Evolutionary conservation across 140 eudicot genomes (phyloP).

Genomic region (Bidens hawaiensis): DNA sequence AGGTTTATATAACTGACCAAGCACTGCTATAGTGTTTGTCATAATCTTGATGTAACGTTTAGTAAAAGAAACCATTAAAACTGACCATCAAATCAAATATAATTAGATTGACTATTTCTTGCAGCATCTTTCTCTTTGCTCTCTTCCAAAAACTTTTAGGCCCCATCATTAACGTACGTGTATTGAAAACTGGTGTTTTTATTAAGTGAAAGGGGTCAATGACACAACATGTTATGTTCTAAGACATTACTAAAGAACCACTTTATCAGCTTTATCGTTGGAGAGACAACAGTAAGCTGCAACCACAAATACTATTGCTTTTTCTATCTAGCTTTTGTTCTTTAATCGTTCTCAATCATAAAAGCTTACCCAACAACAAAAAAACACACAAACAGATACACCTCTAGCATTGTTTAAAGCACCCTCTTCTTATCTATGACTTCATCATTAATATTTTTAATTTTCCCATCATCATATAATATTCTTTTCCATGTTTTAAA

Average conservation of each 20-base stretch:
- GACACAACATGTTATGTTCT: conserved; percentile 19
- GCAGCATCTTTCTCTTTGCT: conserved; percentile 2
- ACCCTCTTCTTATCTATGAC: conserved; percentile 31
- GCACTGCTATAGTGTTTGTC: conserved; percentile 14
- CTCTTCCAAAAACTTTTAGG: conserved; percentile 25
- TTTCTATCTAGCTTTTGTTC: conserved; percentile 24
- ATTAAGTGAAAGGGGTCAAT: conserved; percentile 28
- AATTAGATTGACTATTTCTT: conserved; percentile 4
- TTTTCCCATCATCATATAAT: conserved; percentile 18
- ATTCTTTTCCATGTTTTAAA: conserved; percentile 16
- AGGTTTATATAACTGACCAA: no score
- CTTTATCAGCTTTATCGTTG: conserved; percentile 53
- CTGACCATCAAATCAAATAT: conserved; percentile 31
- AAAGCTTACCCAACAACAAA: conserved; percentile 31
- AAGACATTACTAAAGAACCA: conserved; percentile 26
- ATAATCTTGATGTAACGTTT: conserved; percentile 34
- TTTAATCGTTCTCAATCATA: conserved; percentile 40
- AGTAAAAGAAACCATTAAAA: conserved; percentile 22
- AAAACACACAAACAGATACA: conserved; percentile 21
- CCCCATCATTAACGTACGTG: conserved; percentile 26
- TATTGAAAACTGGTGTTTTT: conserved; percentile 16
- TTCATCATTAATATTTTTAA: conserved; percentile 16
- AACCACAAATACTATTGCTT: conserved; percentile 41
- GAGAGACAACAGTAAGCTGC: conserved; percentile 45
- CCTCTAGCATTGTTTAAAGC: conserved; percentile 17